These are phyloP conservation scores for Nitzschia sp. DNA, from an alignment of 108 stramenopile genomes.

Conservation along the genomic window DNA sequence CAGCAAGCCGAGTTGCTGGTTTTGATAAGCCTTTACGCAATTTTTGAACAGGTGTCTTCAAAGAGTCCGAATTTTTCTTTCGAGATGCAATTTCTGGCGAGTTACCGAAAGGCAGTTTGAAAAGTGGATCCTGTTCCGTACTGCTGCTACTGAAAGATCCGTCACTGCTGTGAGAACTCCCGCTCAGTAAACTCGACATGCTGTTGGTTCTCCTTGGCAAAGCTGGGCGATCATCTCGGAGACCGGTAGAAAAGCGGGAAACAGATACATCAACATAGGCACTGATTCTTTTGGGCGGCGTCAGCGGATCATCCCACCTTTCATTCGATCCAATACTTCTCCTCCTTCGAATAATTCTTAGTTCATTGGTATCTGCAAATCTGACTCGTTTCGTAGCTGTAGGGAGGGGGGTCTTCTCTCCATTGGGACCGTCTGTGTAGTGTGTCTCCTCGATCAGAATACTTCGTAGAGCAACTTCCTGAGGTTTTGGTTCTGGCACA, in stretches of 20 bases:
- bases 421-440: background rate
- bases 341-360: constrained; percentile 11
- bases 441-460: too few relatives aligned
- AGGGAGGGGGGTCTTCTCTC: background rate
- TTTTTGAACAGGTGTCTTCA: background rate
- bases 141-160: constrained; percentile 1
- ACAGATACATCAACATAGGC: constrained; percentile 2
- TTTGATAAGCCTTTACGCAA: background rate
- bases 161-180: constrained; percentile 7
- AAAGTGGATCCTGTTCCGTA: background rate
- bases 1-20: background rate
- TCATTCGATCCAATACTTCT: constrained; percentile 19
- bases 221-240: constrained; percentile 8
- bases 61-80: background rate
- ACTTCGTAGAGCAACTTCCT: background rate
- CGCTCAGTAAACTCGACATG: constrained; percentile 12
- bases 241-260: constrained; percentile 8
- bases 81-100: background rate
- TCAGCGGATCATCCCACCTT: constrained; percentile 21
- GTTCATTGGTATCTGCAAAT: constrained; percentile 8
- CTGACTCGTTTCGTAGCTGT: constrained; percentile 1
- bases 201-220: constrained; percentile 18
- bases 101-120: constrained; percentile 5
- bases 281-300: constrained; percentile 13
- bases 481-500: constrained; percentile 2